These are phyloP conservation scores for Fistulina hepatica DNA, from an alignment of 1,284 basidiomycete genomes.

Conservation along the genomic window DNA sequence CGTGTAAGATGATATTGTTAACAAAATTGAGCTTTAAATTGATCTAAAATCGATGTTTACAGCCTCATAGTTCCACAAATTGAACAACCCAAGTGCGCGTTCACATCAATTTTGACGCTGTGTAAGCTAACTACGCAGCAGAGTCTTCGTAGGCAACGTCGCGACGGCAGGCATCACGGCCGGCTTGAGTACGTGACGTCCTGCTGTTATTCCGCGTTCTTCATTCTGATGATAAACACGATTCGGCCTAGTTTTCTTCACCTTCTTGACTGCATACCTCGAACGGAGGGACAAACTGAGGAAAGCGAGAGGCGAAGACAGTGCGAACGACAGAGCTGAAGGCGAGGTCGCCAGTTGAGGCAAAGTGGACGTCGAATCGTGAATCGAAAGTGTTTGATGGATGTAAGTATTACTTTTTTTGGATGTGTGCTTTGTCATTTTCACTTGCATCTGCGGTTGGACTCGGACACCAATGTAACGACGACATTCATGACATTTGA, in stretches of 20 bases:
- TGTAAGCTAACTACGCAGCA: no score
- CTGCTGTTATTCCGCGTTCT: not conserved
- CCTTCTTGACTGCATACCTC: constrained; percentile 20
- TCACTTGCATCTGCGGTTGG: no score
- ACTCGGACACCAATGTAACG: no score
- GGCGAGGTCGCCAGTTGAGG: no score
- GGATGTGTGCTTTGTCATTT: no score
- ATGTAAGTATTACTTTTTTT: no score
- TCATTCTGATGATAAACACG: not conserved
- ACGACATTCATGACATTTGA: no score
- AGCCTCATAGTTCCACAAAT: constrained; percentile 32
- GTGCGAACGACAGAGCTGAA: no score
- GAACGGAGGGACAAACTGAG: constrained; percentile 22
- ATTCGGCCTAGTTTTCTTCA: constrained; percentile 20
- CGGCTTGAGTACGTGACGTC: constrained; percentile 22
- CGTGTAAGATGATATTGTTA: constrained; percentile 11
- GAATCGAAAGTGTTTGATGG: no score
- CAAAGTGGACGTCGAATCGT: no score
- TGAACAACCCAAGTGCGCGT: constrained; percentile 30
- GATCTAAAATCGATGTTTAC: not conserved
- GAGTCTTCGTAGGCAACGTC: constrained; percentile 28
- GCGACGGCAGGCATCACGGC: constrained; percentile 26
- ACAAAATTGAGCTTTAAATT: not conserved
- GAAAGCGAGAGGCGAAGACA: no score
- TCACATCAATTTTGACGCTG: no score